phyloP scores from a whole-genome alignment of 1,139 yeast genomes.

The Blastobotrys petasosporus region DNA sequence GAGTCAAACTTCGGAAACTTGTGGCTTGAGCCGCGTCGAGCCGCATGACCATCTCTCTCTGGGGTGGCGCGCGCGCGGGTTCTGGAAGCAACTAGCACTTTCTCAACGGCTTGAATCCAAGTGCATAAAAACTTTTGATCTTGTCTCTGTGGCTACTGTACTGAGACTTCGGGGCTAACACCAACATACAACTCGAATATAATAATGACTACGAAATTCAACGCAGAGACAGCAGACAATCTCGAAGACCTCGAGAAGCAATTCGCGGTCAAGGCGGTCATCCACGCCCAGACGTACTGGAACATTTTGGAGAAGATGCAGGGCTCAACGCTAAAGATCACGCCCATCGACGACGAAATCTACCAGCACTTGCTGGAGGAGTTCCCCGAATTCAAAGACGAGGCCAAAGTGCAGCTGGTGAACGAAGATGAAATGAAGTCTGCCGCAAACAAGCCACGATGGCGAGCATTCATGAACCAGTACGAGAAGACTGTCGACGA shows the following conservation, averaged over 20 bases:
- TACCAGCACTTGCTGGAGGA: constrained; percentile 58
- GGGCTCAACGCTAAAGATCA: constrained; percentile 72
- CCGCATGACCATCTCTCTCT: too few relatives aligned
- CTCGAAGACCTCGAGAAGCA: constrained; percentile 81
- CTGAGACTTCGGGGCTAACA: neutral
- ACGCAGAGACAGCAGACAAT: constrained; percentile 56
- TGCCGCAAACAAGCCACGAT: constrained; percentile 70
- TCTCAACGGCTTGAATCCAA: too few relatives aligned
- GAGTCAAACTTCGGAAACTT: too few relatives aligned
- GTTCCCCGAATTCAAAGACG: constrained; percentile 74
- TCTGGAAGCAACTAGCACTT: too few relatives aligned
- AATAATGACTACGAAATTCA: constrained; percentile 32
- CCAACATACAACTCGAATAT: constrained; percentile 1
- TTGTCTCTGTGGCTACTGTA: too few relatives aligned
- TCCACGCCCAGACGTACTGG: constrained; percentile 93
- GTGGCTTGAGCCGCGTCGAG: too few relatives aligned
- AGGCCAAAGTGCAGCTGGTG: constrained; percentile 48
- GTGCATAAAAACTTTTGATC: too few relatives aligned
- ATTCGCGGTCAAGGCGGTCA: constrained; percentile 96
- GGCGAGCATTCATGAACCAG: constrained; percentile 83
- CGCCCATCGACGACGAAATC: constrained; percentile 76
- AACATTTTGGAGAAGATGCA: constrained; percentile 62
- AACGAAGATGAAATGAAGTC: constrained; percentile 81
- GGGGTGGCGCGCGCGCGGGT: too few relatives aligned
- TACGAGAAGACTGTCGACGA: constrained; percentile 74